Evolutionary conservation across 371 early-diverging fungal species (phyloP).

Genomic region (Syncephalastrum contaminatum): DNA sequence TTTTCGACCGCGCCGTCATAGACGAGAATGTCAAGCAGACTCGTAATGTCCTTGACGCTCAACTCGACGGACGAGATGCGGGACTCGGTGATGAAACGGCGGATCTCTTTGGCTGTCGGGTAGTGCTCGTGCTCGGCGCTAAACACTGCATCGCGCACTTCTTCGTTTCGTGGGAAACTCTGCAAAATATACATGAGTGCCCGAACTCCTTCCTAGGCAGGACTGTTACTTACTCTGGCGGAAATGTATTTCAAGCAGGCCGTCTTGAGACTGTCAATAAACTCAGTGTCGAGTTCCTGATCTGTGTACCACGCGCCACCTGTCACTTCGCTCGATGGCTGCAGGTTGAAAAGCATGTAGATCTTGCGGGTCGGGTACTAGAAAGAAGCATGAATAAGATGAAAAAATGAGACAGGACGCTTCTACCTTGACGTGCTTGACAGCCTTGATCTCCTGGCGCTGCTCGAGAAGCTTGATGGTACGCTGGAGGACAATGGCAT

Average conservation of each 20-base stretch:
- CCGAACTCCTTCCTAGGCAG: neutral
- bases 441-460: constrained; percentile 83
- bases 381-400: constrained; percentile 6
- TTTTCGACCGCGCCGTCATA: constrained; percentile 89
- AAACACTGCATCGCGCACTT: constrained; percentile 51
- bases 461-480: constrained; percentile 84
- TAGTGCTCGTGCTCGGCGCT: constrained; percentile 62
- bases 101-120: constrained; percentile 73
- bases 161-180: constrained; percentile 66
- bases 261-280: constrained; percentile 82
- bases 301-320: constrained; percentile 99
- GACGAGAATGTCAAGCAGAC: constrained; percentile 82
- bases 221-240: constrained; percentile 49
- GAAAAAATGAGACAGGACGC: constrained; percentile 1
- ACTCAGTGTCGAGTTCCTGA: constrained; percentile 93
- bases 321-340: constrained; percentile 92
- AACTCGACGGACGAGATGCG: constrained; percentile 77
- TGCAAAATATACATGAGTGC: constrained; percentile 13
- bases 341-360: constrained; percentile 90
- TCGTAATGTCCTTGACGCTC: constrained; percentile 72
- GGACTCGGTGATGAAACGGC: constrained; percentile 67
- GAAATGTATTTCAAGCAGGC: constrained; percentile 78
- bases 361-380: constrained; percentile 86
- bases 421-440: constrained; percentile 94
- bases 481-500: constrained; percentile 78